phyloP scores from a whole-genome alignment of 352 stramenopile genomes.

The Phytophthora kernoviae region DNA sequence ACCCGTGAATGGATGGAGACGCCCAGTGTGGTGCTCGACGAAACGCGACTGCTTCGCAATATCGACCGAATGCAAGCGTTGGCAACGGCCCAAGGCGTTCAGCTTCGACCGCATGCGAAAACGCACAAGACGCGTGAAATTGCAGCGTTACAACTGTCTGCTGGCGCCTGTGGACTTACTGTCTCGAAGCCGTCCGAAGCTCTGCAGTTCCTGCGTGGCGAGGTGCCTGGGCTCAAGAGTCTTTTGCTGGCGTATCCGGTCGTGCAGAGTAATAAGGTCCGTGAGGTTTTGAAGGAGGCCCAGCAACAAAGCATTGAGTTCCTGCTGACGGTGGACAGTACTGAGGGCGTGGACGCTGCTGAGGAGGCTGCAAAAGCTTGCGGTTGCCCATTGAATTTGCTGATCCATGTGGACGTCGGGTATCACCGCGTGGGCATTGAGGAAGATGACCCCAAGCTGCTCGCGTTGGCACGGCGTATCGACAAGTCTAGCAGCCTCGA shows the following conservation, averaged over 20 bases:
- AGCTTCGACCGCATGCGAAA: constrained; percentile 73
- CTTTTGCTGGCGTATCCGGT: constrained; percentile 73
- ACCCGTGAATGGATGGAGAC: constrained; percentile 52
- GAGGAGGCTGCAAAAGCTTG: constrained; percentile 51
- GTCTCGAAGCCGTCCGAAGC: constrained; percentile 75
- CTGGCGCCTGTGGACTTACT: constrained; percentile 63
- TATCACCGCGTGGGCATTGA: constrained; percentile 80
- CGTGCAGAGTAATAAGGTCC: constrained; percentile 62
- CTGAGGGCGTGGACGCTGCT: constrained; percentile 52
- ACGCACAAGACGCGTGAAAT: constrained; percentile 84
- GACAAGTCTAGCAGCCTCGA: constrained; percentile 51
- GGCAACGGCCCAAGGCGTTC: constrained; percentile 45
- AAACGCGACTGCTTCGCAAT: constrained; percentile 61
- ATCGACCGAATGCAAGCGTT: constrained; percentile 71
- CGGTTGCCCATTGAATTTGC: constrained; percentile 51
- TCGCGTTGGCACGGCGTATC: constrained; percentile 58
- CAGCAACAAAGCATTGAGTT: constrained; percentile 57
- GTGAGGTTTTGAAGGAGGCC: constrained; percentile 51
- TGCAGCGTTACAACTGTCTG: constrained; percentile 51
- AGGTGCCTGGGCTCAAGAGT: constrained; percentile 50
- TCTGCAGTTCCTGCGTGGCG: constrained; percentile 62
- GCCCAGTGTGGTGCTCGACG: constrained; percentile 67
- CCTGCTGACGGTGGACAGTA: constrained; percentile 65
- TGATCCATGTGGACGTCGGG: constrained; percentile 77
- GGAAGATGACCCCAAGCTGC: constrained; percentile 52